Conservation (phyloP, 2,329 filamentous ascomycete species). For the Emmonsia crescens region DNA sequence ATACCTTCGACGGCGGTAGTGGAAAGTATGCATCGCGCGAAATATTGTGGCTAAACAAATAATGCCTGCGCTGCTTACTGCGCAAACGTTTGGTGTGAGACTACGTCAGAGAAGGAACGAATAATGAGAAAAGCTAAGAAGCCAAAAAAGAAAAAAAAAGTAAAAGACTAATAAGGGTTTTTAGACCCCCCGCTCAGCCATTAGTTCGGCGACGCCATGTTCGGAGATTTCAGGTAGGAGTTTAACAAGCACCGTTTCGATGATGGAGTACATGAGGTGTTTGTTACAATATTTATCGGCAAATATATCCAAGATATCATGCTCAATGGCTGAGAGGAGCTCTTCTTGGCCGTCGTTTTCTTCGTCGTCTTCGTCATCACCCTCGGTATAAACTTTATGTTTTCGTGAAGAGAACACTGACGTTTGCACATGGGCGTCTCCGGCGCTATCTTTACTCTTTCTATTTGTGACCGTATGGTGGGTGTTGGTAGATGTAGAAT, state of each 20-base stretch:
- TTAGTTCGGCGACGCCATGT: constrained; percentile 58
- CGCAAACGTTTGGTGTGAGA: neutral
- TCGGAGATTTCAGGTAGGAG: constrained; percentile 75
- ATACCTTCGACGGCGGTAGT: neutral
- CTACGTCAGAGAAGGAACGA: neutral
- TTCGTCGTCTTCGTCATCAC: constrained; percentile 1
- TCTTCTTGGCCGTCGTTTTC: constrained; percentile 37
- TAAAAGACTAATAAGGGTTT: neutral
- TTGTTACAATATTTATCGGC: constrained; percentile 84
- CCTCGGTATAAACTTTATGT: neutral
- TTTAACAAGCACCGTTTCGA: constrained; percentile 72
- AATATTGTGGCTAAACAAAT: neutral
- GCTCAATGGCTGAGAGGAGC: constrained; percentile 50
- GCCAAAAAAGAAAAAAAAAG: neutral
- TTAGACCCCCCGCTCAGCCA: constrained; percentile 54
- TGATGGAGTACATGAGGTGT: constrained; percentile 69
- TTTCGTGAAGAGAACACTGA: neutral
- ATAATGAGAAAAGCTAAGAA: neutral
- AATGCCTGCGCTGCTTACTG: neutral
- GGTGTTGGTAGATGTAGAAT: neutral
- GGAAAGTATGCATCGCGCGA: neutral
- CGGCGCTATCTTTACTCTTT: neutral
- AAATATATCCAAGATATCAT: constrained; percentile 59
- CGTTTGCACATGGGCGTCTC: neutral
- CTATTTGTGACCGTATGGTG: neutral